Evolutionary conservation across 179 eudicot genomes (phyloP).

Genomic region (Patellifolia procumbens): DNA sequence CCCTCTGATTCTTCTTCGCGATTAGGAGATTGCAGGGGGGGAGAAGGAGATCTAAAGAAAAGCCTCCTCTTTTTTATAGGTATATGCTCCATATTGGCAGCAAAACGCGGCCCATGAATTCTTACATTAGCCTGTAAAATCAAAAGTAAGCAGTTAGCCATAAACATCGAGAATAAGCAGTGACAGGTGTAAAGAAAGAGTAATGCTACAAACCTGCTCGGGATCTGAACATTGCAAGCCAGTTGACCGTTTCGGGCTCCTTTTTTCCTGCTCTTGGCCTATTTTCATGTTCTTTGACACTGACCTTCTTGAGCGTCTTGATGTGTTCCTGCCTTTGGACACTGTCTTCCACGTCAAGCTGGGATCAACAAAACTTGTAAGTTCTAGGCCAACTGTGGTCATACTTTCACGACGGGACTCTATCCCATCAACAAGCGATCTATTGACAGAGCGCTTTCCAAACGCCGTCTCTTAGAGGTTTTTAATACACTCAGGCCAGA

Average conservation of each 20-base stretch:
- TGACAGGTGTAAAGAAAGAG: background rate
- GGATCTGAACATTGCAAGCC: constrained; percentile 38
- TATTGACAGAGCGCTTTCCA: constrained; percentile 28
- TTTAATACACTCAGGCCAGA: constrained; percentile 4
- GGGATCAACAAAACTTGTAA: constrained; percentile 37
- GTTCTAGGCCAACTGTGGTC: constrained; percentile 42
- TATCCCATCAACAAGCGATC: constrained; percentile 36
- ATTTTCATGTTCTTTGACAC: constrained; percentile 22
- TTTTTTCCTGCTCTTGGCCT: constrained; percentile 29
- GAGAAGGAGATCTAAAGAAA: constrained; percentile 36
- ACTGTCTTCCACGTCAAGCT: constrained; percentile 53
- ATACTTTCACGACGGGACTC: constrained; percentile 37
- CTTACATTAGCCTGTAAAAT: constrained; percentile 43
- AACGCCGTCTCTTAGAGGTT: constrained; percentile 17
- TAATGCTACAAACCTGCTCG: constrained; percentile 39
- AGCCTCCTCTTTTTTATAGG: constrained; percentile 66
- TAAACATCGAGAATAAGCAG: background rate
- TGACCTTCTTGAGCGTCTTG: constrained; percentile 49
- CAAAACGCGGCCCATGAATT: constrained; percentile 45
- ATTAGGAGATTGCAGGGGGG: constrained; percentile 39
- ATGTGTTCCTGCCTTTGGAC: constrained; percentile 48
- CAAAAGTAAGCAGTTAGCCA: background rate
- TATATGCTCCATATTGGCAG: constrained; percentile 44
- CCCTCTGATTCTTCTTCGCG: constrained; percentile 32
- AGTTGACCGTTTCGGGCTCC: constrained; percentile 26